These are phyloP conservation scores for Citrus trifoliata DNA, from an alignment of 345 rosid species.

Conservation along the genomic window DNA sequence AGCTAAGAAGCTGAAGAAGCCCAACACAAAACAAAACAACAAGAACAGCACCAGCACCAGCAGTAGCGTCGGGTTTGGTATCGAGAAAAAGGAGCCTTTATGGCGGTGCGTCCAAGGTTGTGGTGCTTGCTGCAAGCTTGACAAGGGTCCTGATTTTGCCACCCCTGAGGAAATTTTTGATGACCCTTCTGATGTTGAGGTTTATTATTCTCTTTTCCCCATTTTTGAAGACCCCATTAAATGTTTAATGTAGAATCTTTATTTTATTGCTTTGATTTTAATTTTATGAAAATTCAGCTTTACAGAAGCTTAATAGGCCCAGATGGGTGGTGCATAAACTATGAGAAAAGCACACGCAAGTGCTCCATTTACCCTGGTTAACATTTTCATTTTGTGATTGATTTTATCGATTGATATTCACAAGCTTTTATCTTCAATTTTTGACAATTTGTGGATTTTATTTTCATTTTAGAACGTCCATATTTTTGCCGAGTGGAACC, in stretches of 20 bases:
- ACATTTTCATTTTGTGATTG: neutral
- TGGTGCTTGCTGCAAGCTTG: constrained; percentile 91
- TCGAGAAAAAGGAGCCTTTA: constrained; percentile 34
- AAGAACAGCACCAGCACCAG: constrained; percentile 5
- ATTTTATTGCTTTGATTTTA: neutral
- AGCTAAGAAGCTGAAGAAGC: constrained; percentile 14
- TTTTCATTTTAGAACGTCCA: constrained; percentile 57
- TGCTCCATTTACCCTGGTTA: constrained; percentile 80
- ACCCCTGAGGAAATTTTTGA: constrained; percentile 80
- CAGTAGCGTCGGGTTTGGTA: constrained; percentile 36
- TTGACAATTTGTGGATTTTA: neutral
- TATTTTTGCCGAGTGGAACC: constrained; percentile 81
- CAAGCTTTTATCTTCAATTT: neutral
- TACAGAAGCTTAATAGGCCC: constrained; percentile 65
- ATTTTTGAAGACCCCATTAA: no score
- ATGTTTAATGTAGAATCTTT: neutral
- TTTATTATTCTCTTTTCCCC: neutral
- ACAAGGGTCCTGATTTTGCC: constrained; percentile 66
- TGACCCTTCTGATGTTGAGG: constrained; percentile 59
- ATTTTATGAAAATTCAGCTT: constrained; percentile 29
- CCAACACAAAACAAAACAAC: constrained; percentile 9
- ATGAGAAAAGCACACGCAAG: constrained; percentile 67
- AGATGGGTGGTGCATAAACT: constrained; percentile 88
- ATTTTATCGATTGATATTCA: neutral
- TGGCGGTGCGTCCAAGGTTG: constrained; percentile 79